phyloP scores from a whole-genome alignment of 768 basidiomycete species.

The Suillus hirtellus region DNA sequence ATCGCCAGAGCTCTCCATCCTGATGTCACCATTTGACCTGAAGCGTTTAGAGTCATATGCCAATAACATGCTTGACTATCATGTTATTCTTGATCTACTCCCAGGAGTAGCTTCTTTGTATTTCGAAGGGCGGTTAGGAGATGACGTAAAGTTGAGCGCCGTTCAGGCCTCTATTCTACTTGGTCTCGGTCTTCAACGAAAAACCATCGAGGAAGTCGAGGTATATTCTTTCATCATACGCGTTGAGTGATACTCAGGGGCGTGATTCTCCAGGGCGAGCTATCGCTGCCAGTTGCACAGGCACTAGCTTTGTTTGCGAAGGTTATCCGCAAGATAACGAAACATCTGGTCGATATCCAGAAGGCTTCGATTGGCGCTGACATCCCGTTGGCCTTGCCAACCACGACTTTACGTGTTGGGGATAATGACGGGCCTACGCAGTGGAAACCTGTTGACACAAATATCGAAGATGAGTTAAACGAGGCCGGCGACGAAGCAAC shows the following conservation, averaged over 20 bases:
- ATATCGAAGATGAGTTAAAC: slow-evolving; percentile 67
- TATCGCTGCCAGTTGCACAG: slow-evolving; percentile 84
- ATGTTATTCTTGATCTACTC: slow-evolving; percentile 90
- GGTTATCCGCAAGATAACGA: slow-evolving; percentile 81
- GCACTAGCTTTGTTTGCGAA: slow-evolving; percentile 90
- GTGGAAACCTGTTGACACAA: slow-evolving; percentile 47
- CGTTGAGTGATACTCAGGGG: not conserved
- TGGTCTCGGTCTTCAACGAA: slow-evolving; percentile 87
- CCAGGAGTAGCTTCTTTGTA: slow-evolving; percentile 80
- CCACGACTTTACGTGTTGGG: slow-evolving; percentile 16
- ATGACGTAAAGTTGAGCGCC: slow-evolving; percentile 70
- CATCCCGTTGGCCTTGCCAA: slow-evolving; percentile 46
- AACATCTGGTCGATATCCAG: slow-evolving; percentile 72
- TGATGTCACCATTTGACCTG: slow-evolving; percentile 89
- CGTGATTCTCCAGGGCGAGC: slow-evolving; percentile 56
- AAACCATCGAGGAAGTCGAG: slow-evolving; percentile 88
- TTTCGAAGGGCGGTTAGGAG: slow-evolving; percentile 74
- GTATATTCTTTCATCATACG: slow-evolving; percentile 38
- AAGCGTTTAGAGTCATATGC: slow-evolving; percentile 96
- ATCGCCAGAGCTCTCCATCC: slow-evolving; percentile 52
- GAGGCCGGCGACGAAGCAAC: slow-evolving; percentile 75
- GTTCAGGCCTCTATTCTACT: slow-evolving; percentile 92
- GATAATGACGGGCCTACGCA: slow-evolving; percentile 12
- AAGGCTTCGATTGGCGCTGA: slow-evolving; percentile 73
- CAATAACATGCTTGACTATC: slow-evolving; percentile 95